Base-by-base conservation (phyloP, 495 filamentous ascomycete genomes). In the Hypoxylon fuscum region DNA sequence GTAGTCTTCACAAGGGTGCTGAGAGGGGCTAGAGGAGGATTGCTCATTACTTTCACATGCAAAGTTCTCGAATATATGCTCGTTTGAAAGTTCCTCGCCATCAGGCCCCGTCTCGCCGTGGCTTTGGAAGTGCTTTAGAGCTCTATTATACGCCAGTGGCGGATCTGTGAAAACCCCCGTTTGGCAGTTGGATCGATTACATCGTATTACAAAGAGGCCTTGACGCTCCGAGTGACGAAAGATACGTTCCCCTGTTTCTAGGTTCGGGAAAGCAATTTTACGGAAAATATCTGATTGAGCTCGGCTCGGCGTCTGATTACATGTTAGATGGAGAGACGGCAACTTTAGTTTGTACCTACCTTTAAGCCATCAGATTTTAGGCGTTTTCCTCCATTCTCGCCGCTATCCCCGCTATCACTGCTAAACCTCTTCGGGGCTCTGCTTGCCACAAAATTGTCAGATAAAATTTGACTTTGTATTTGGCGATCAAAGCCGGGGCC, bases 21-120 rank as follows among this genome's bases (percentile, higher is more conserved):
- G 9, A 46, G 8, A 35, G 1, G 17, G 25, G 1, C 3, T 23
- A 7, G 14, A 12, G 12, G 21, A 17, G 14, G 4, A 14, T n/a
- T 45, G 23, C 44, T 44, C 10, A 69, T 67, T 68, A 69, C 69
- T 68, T 54, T 67, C 59, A 7, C 54, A 66, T 9, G 69, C 56
- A 17, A 63, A 72, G 5, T 53, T 68, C 15, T 72, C 69, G 23
- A 72, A 72, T 11, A 72, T 72, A 3, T 55, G 60, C 21, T 70
- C 69, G 17, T 70, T 72, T 17, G 69, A 48, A 2, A 72, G 43
- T 49, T 72, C 64, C 9, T 58, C 47, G 9, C 56, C 46, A 15
- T 53, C 50, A 11, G 41, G 14, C 4, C 53, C 54, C 15, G 29
- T 60, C 50, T 70, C 44, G 0, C 43, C 45, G 23, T 70, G 69